A percentile compares a stretch with the other conserved stretches of the same genome.
Conservation (phyloP, 768 basidiomycete genomes). For the Termitomyces sp. region DNA sequence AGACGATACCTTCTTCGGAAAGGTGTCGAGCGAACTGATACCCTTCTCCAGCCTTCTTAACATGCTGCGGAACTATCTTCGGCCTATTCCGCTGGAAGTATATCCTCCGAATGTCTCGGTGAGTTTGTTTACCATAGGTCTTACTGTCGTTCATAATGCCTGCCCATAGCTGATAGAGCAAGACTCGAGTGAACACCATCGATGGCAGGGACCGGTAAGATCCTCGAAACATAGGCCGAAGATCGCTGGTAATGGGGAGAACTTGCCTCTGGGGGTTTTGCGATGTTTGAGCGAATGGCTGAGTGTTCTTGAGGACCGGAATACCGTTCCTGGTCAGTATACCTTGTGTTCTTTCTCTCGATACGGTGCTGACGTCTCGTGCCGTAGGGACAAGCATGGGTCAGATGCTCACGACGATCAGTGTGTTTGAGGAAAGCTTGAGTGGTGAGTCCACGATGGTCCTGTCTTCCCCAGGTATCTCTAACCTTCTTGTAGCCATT, state of each 20-base stretch:
- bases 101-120: slow-evolving; percentile 11
- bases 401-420: slow-evolving; percentile 41
- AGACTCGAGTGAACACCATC: slow-evolving; percentile 13
- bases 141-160: not conserved
- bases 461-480: not conserved
- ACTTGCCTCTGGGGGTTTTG: slow-evolving; percentile 55
- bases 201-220: slow-evolving; percentile 33
- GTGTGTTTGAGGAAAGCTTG: slow-evolving; percentile 52
- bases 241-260: slow-evolving; percentile 43
- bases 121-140: not conserved
- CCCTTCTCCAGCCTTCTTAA: slow-evolving; percentile 32
- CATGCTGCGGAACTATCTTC: slow-evolving; percentile 19
- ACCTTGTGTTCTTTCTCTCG: not conserved
- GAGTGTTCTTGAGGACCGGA: slow-evolving; percentile 53
- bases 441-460: slow-evolving; percentile 29
- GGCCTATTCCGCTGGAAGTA: slow-evolving; percentile 16
- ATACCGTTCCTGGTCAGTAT: slow-evolving; percentile 48
- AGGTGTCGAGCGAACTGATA: slow-evolving; percentile 33
- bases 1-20: slow-evolving; percentile 20
- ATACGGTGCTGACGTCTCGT: not conserved
- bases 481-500: slow-evolving; percentile 31
- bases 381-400: slow-evolving; percentile 45
- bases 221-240: slow-evolving; percentile 26
- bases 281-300: slow-evolving; percentile 56
- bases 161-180: too few relatives aligned